phyloP scores from a whole-genome alignment of 495 filamentous ascomycete species.

The Pyronema omphalodes region DNA sequence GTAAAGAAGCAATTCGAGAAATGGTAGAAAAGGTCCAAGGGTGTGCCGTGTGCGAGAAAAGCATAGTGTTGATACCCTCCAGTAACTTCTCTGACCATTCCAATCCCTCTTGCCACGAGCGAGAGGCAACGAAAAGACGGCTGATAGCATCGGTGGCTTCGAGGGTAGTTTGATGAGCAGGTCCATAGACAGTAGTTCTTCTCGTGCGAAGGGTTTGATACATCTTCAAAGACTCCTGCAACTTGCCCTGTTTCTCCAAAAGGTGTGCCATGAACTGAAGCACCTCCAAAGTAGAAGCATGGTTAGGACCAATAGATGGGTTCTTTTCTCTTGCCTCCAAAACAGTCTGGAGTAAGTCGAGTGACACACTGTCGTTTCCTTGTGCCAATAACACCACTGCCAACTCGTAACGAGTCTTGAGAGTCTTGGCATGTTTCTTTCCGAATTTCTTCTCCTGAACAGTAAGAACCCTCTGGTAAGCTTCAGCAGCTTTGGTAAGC shows the following conservation, averaged over 20 bases:
- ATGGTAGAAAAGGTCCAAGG: neutral
- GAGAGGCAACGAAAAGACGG: neutral
- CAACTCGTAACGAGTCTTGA: slow-evolving; percentile 1
- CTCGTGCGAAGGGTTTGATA: neutral
- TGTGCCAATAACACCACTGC: slow-evolving; percentile 2
- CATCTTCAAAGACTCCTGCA: neutral
- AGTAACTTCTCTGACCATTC: neutral
- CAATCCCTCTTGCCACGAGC: neutral
- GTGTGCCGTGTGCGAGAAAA: neutral
- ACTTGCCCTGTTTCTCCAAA: neutral
- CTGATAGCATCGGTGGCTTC: neutral
- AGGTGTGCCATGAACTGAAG: neutral
- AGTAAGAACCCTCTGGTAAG: neutral
- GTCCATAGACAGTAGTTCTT: neutral
- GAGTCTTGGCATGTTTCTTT: neutral
- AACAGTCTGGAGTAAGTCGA: neutral
- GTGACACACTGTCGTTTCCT: neutral
- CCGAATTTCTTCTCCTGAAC: neutral
- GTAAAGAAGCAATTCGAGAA: neutral
- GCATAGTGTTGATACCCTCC: neutral
- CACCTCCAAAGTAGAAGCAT: neutral
- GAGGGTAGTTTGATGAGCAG: neutral
- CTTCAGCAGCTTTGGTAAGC: neutral
- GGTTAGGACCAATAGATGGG: neutral
- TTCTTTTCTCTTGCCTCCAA: neutral